Conservation (phyloP, 208 protist genomes). For the Acanthamoeba divionensis region DNA sequence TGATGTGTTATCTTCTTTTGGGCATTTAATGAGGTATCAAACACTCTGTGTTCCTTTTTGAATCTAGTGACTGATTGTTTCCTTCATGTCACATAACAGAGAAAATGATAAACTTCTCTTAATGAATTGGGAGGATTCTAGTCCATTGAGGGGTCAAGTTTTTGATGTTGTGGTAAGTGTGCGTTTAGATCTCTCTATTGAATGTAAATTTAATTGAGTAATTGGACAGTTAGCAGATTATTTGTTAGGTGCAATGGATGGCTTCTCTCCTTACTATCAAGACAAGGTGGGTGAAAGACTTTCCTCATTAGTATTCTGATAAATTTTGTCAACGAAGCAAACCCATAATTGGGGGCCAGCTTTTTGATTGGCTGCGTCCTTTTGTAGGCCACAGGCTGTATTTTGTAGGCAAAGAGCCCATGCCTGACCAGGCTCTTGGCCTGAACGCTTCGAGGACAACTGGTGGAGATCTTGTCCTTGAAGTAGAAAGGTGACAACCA, state of each 20-base stretch:
- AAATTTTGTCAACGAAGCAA: background rate
- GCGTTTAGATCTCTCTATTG: background rate
- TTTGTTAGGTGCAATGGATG: background rate
- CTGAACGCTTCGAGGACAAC: background rate
- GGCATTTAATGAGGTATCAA: background rate
- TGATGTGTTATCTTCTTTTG: background rate
- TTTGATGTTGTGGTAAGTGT: slow-evolving; percentile 22
- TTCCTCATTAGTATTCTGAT: background rate
- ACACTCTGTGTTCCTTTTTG: background rate
- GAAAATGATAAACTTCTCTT: background rate
- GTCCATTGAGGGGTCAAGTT: background rate
- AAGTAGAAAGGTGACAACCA: background rate
- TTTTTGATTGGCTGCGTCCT: slow-evolving; percentile 17
- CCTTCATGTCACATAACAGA: background rate
- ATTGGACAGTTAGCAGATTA: background rate
- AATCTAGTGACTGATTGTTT: background rate
- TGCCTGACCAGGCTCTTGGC: background rate
- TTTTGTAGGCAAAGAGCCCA: slow-evolving; percentile 44
- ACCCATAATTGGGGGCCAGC: background rate
- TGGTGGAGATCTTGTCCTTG: slow-evolving; percentile 5
- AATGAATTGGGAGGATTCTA: slow-evolving; percentile 2
- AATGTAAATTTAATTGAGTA: background rate
- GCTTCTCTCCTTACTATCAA: slow-evolving; percentile 19
- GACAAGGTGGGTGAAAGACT: background rate
- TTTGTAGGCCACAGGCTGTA: slow-evolving; percentile 19